Evolutionary conservation across 1,284 basidiomycete species (phyloP).

Genomic region (Microbotryomycetes sp.): DNA sequence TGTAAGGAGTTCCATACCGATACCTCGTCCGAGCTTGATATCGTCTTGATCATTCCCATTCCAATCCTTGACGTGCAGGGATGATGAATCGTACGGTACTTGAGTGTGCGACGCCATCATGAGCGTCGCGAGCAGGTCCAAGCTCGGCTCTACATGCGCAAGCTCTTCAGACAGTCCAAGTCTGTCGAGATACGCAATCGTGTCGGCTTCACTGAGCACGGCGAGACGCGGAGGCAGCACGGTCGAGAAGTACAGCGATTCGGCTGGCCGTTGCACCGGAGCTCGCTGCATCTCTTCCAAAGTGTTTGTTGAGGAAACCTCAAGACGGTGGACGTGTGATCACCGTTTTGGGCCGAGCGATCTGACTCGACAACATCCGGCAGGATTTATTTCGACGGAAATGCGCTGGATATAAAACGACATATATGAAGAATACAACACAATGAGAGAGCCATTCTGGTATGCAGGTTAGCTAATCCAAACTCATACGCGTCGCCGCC

Average conservation of each 20-base stretch:
- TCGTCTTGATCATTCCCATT: not conserved
- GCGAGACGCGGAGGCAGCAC: constrained; percentile 2
- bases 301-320: no score
- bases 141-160: not conserved
- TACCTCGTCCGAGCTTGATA: constrained; percentile 7
- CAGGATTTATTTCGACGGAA: no score
- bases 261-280: not conserved
- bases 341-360: no score
- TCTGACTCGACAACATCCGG: no score
- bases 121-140: constrained; percentile 16
- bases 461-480: no score
- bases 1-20: constrained; percentile 16
- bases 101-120: constrained; percentile 3
- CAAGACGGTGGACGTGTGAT: no score
- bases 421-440: no score
- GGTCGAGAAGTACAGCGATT: constrained; percentile 17
- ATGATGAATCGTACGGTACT: constrained; percentile 16
- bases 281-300: not conserved
- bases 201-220: constrained; percentile 4
- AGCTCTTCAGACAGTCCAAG: constrained; percentile 3
- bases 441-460: no score
- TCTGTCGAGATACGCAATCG: constrained; percentile 8
- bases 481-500: not conserved
- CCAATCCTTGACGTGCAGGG: constrained; percentile 20
- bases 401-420: no score